Base-by-base conservation (phyloP, 441 rosid genomes). In the California macrophylla region DNA sequence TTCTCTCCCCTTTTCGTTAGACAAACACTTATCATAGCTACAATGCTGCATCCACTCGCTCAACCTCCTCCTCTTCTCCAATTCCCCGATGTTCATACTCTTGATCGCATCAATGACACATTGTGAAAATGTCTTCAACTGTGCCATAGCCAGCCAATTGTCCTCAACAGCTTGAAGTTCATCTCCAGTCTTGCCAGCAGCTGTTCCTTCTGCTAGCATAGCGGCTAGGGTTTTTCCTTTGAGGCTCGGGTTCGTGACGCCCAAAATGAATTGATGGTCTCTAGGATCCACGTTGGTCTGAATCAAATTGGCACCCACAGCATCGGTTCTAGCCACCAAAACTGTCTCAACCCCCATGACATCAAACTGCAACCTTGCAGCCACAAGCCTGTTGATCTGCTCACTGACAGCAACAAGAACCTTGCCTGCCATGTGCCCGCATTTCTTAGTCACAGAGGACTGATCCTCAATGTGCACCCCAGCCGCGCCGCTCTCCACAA, bases 401-500 rank as follows among this genome's bases (percentile, higher is more conserved):
- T 91, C 98, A 40, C 87, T 89, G 16, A 91, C 82, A 0, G 97
- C 90, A 58, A 93, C 97, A 5, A 93, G 93, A 21, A 93, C 96
- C 72, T 91, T 93, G 20, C 96, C 93, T 0, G 97, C 97, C 97
- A 91, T 89, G 78, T 93, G 97, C 16, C 97, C 96, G 5, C 97
- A 91, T 79, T 91, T 89, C 75, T 93, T 91, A 66, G 97, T 93
- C 28, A 89, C 90, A 1, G 98, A 93, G 1, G 96, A 89, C 80
- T 93, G 95, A 69, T 89, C 98, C 79, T 93, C 97, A 29, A 93
- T 84, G 77, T 93, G 97, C 21, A 93, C 97, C 1, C 95, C 97
- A 3, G 93, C 98, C 3, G 96, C 96, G 0, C 95, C 97, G 8
- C 92, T 87, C 82, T 93, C 98, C 0, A 89, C 97, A 40, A 91